phyloP scores from a whole-genome alignment of 306 rosid species.

The Astragalus glycyphyllos region DNA sequence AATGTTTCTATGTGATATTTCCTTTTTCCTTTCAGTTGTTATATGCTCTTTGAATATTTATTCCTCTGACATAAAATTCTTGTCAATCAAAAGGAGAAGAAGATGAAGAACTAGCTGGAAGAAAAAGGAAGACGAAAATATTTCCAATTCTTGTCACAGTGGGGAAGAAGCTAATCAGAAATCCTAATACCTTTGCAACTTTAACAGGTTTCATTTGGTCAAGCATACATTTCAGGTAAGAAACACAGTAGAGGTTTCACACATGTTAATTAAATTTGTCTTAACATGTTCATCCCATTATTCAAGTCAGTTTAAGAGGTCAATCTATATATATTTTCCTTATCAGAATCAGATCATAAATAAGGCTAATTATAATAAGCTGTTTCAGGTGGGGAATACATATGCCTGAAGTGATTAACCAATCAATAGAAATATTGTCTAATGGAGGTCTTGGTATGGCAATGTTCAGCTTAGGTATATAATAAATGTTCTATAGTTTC shows the following conservation, averaged over 20 bases:
- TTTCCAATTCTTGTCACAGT: conserved; percentile 60
- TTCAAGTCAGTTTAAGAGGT: conserved; percentile 18
- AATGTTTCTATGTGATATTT: background rate
- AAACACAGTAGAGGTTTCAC: background rate
- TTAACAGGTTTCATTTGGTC: conserved; percentile 81
- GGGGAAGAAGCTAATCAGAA: conserved; percentile 69
- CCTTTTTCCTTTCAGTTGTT: background rate
- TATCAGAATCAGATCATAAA: background rate
- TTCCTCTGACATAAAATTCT: background rate
- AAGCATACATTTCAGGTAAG: conserved; percentile 74
- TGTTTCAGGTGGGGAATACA: conserved; percentile 74
- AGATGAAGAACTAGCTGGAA: conserved; percentile 46
- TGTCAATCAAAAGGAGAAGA: conserved; percentile 51
- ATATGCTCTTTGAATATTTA: conserved; percentile 17
- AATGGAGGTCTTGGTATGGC: conserved; percentile 98
- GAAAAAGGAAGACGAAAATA: conserved; percentile 52
- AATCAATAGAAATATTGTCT: conserved; percentile 65
- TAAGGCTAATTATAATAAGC: background rate
- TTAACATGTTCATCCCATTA: too few species aligned
- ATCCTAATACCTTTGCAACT: conserved; percentile 94
- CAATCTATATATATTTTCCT: conserved; percentile 20
- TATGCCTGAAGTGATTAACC: conserved; percentile 65
- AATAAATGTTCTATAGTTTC: background rate
- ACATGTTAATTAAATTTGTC: too few species aligned
- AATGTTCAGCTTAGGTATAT: conserved; percentile 88